Conservation (phyloP, 1,284 basidiomycete genomes). For the Thecaphora thlaspeos region DNA sequence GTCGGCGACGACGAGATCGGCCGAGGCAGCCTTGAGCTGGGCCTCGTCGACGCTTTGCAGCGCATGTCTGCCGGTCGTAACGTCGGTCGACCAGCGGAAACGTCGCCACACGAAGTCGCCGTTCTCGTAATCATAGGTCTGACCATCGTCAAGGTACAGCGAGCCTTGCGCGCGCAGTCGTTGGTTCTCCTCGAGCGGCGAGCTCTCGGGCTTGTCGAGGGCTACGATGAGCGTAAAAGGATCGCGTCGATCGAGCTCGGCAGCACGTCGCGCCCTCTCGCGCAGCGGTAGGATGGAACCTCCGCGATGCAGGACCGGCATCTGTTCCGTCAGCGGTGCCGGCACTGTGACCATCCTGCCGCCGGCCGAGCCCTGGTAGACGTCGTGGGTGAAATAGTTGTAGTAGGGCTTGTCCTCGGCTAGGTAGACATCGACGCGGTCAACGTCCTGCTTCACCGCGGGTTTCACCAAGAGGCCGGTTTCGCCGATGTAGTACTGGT, state of each 20-base stretch:
- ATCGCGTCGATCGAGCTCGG: slow-evolving; percentile 82
- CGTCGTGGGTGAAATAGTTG: slow-evolving; percentile 71
- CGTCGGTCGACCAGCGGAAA: slow-evolving; percentile 31
- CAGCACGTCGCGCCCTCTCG: slow-evolving; percentile 80
- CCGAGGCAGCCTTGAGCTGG: slow-evolving; percentile 10
- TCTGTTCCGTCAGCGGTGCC: slow-evolving; percentile 61
- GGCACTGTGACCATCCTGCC: slow-evolving; percentile 70
- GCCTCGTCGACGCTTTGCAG: slow-evolving; percentile 30
- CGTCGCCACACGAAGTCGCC: slow-evolving; percentile 72
- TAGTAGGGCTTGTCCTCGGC: slow-evolving; percentile 93
- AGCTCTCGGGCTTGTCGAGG: slow-evolving; percentile 63
- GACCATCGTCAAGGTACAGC: slow-evolving; percentile 93
- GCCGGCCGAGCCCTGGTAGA: slow-evolving; percentile 67
- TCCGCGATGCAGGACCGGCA: slow-evolving; percentile 87
- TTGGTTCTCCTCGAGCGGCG: slow-evolving; percentile 9
- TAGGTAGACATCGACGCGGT: slow-evolving; percentile 75
- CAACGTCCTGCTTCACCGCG: slow-evolving; percentile 73
- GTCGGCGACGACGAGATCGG: slow-evolving; percentile 18
- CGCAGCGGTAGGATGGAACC: slow-evolving; percentile 85
- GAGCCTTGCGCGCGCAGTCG: slow-evolving; percentile 68
- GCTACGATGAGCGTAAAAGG: slow-evolving; percentile 90
- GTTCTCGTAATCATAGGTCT: slow-evolving; percentile 72
- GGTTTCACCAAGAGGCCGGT: slow-evolving; percentile 91
- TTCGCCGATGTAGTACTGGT: slow-evolving; percentile 88
- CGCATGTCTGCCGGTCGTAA: slow-evolving; percentile 10